Evolutionary conservation across 257 asterid genomes (phyloP), one percentile per base, ranked within the genome.

Genomic region (Ajuga chamaepitys): DNA sequence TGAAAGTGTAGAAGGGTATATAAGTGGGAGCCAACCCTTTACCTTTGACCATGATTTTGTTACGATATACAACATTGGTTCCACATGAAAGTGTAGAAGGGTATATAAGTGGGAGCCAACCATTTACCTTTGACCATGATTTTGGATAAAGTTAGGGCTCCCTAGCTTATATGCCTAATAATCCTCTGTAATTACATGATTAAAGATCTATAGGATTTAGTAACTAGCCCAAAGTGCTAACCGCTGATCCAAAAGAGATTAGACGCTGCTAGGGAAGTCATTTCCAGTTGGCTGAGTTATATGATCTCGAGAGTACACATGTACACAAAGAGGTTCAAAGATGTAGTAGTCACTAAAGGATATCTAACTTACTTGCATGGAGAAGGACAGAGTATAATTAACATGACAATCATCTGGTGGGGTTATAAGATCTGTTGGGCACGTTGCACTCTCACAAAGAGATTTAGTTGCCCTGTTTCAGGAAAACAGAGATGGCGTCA

Each of bases 401-500:
- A 85, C 98, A 82, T 92, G 97, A 69, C 98, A 92, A 78, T 92
- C 98, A 74, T 92, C 98, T 42, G 97, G 98, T 48, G 98, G 98
- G 66, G 81, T 71, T 70, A 92, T 87, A 75, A 92, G 80, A 82
- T 92, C 98, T 83, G 54, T 48, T 57, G 98, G 98, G 78, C 98
- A 92, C 65, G 74, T 72, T 64, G 93, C 54, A 78, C 85, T 85
- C 76, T 80, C 95, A 62, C 98, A 92, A 66, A 88, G 98, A 55
- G 95, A 77, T 79, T 81, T 83, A 4, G 93, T 89, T 69, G 81
- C 88, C 95, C 98, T 92, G 74, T 76, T 66, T 67, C 64, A 72
- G 67, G 73, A 58, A 38, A 71, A 67, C 63, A 64, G 62, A 24
- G 40, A 78, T 59, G 37, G 66, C 55, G 60, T 68, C 60, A 70